Conservation (phyloP, 164 flowering plant genomes). For the Cinnamomum micranthum region DNA sequence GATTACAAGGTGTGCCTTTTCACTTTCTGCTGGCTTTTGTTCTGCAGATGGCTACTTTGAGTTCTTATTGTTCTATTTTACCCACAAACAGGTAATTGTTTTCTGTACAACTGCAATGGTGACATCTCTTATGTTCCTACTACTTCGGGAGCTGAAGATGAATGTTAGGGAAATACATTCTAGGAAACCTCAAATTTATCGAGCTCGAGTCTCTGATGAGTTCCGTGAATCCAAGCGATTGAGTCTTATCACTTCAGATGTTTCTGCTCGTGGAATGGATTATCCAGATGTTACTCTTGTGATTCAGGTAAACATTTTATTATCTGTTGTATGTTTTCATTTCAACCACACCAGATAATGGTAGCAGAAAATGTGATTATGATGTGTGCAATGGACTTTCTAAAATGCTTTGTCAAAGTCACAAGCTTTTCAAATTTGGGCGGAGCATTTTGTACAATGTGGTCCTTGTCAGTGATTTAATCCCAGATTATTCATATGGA, state of each 20-base stretch:
- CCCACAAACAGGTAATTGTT: slow-evolving; percentile 62
- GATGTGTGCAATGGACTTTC: background rate
- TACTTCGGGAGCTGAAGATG: slow-evolving; percentile 77
- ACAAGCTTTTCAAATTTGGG: background rate
- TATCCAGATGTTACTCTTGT: slow-evolving; percentile 95
- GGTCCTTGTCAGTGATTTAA: too few relatives aligned
- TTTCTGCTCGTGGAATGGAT: slow-evolving; percentile 87
- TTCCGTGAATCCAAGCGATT: slow-evolving; percentile 67
- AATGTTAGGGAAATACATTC: slow-evolving; percentile 89
- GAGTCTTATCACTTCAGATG: slow-evolving; percentile 87
- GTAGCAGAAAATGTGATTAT: background rate
- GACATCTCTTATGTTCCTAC: slow-evolving; percentile 64
- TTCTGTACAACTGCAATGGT: slow-evolving; percentile 92
- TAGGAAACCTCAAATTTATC: slow-evolving; percentile 71
- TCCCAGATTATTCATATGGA: too few relatives aligned
- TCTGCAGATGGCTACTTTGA: background rate
- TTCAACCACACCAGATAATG: background rate
- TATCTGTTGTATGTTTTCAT: background rate
- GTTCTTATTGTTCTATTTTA: slow-evolving; percentile 9
- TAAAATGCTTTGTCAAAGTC: background rate
- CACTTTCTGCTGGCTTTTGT: background rate
- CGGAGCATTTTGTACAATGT: background rate
- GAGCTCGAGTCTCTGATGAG: slow-evolving; percentile 75
- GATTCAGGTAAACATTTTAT: slow-evolving; percentile 58
- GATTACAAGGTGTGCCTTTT: slow-evolving; percentile 70